These are phyloP conservation scores for Coemansia sp. DNA, from an alignment of 192 early-diverging fungal genomes.

Conservation along the genomic window DNA sequence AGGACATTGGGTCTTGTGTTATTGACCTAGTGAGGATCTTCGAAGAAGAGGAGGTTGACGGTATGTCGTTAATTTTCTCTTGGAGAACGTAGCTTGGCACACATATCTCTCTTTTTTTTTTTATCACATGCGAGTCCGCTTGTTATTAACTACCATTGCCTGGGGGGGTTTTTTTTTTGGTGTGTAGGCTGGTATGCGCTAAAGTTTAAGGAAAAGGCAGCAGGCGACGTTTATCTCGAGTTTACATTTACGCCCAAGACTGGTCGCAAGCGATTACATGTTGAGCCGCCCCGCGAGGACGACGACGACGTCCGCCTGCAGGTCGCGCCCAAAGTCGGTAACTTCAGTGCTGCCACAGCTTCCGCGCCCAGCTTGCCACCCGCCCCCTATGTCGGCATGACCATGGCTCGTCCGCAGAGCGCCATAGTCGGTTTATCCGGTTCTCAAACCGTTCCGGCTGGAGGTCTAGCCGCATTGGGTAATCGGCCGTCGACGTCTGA, in stretches of 20 bases:
- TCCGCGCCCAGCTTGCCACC: conserved; percentile 28
- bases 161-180: conserved; percentile 5
- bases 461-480: not conserved
- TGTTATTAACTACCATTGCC: not conserved
- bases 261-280: conserved; percentile 28
- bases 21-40: conserved; percentile 51
- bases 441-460: conserved; percentile 2
- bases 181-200: conserved; percentile 53
- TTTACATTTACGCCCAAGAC: conserved; percentile 50
- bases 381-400: conserved; percentile 5
- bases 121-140: not conserved
- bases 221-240: conserved; percentile 51
- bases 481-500: conserved; percentile 49
- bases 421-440: not conserved
- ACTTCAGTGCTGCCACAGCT: conserved; percentile 18
- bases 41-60: conserved; percentile 51
- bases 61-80: conserved; percentile 19
- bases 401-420: conserved; percentile 6
- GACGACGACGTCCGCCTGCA: conserved; percentile 19
- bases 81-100: not conserved
- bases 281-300: conserved; percentile 12
- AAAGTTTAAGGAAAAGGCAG: conserved; percentile 43
- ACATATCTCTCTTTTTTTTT: not conserved
- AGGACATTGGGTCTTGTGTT: conserved; percentile 46
- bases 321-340: conserved; percentile 24